Evolutionary conservation across 225 moss, liverwort and hornwort species (phyloP).

Genomic region (Straminergon stramineum): DNA sequence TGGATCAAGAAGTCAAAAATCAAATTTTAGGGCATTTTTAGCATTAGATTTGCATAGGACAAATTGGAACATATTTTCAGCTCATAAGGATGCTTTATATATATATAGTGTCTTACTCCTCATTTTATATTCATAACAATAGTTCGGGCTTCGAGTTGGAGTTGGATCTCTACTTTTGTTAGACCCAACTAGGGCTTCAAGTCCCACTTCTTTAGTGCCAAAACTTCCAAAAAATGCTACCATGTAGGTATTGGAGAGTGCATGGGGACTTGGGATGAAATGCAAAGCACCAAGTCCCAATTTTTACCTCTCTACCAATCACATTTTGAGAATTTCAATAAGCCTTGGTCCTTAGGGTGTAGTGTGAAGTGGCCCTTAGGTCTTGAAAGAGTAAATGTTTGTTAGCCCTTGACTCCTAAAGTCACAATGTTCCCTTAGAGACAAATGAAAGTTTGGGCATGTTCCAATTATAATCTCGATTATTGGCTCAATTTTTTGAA

Average conservation of each 20-base stretch:
- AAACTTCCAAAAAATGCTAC: not conserved
- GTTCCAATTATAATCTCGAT: too few relatives aligned
- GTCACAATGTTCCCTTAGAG: fast-evolving
- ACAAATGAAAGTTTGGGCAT: not conserved
- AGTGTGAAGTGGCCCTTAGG: fast-evolving
- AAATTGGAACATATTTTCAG: fast-evolving
- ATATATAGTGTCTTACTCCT: not conserved
- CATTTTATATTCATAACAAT: not conserved
- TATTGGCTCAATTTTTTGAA: not conserved
- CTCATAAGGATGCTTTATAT: not conserved
- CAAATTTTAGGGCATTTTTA: not conserved
- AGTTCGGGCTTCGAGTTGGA: fast-evolving
- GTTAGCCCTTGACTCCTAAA: fast-evolving
- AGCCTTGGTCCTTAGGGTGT: too few relatives aligned
- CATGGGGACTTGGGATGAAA: fast-evolving
- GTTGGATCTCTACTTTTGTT: not conserved
- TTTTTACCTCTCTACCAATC: not conserved
- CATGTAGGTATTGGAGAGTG: not conserved
- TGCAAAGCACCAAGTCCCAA: not conserved
- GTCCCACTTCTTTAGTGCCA: fast-evolving
- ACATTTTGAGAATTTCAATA: fast-evolving
- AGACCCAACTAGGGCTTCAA: not conserved
- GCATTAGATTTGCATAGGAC: not conserved
- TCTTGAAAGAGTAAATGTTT: not conserved
- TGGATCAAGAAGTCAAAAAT: not conserved